Conservation (phyloP, 2,329 filamentous ascomycete genomes). For the Tolypocladium paradoxum region DNA sequence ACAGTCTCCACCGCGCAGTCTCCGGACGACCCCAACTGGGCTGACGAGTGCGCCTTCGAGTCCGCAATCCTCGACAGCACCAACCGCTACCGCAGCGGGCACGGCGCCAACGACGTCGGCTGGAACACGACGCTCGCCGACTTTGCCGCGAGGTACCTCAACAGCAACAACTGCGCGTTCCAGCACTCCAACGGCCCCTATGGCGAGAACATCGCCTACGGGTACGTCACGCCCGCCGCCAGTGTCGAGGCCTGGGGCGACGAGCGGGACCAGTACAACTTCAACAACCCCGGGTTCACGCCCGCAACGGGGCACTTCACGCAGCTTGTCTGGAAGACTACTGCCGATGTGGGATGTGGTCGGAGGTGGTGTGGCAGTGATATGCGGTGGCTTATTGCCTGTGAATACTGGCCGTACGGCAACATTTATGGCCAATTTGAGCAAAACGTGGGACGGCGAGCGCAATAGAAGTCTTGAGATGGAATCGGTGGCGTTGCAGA, state of each 20-base stretch:
- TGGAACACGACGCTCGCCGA: slow-evolving; percentile 57
- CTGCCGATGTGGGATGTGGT: slow-evolving; percentile 47
- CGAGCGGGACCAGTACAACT: slow-evolving; percentile 45
- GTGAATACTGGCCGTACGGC: slow-evolving; percentile 58
- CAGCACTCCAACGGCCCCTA: slow-evolving; percentile 50
- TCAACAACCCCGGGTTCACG: slow-evolving; percentile 41
- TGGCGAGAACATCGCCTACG: slow-evolving; percentile 66
- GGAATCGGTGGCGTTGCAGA: neutral
- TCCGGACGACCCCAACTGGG: neutral
- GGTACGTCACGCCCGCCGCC: slow-evolving; percentile 47
- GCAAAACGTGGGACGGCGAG: slow-evolving; percentile 17
- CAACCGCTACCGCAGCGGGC: slow-evolving; percentile 52
- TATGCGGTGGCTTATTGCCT: slow-evolving; percentile 55
- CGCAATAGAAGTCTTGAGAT: neutral
- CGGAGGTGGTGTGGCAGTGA: slow-evolving; percentile 29
- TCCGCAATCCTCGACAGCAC: slow-evolving; percentile 52
- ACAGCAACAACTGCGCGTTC: slow-evolving; percentile 32
- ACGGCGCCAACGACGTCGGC: slow-evolving; percentile 45
- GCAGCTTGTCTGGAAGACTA: slow-evolving; percentile 60
- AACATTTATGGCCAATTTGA: slow-evolving; percentile 47
- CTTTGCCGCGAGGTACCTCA: slow-evolving; percentile 42
- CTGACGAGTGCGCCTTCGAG: slow-evolving; percentile 23
- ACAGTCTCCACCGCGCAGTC: neutral
- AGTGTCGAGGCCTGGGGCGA: slow-evolving; percentile 57
- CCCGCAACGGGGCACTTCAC: slow-evolving; percentile 60